A percentile compares a stretch with the other conserved stretches of the same genome.
Conservation (phyloP, 345 rosid species). For the Moringa oleifera region DNA sequence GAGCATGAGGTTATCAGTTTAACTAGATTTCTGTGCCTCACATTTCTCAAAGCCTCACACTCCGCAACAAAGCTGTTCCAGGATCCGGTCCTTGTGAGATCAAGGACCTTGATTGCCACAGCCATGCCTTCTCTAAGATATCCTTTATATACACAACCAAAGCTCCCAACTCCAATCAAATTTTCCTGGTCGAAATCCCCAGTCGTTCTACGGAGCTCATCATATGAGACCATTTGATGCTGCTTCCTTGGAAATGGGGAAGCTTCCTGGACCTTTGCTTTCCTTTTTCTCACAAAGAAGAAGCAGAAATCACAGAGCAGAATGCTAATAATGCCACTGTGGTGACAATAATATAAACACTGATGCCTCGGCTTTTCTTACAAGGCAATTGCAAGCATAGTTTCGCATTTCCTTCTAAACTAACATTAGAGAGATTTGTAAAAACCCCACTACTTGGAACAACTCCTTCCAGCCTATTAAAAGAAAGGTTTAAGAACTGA, state of each 20-base stretch:
- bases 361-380: slow-evolving; percentile 5
- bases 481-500: slow-evolving; percentile 39
- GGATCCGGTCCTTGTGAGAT: slow-evolving; percentile 28
- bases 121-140: slow-evolving; percentile 12
- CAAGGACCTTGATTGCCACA: slow-evolving; percentile 42
- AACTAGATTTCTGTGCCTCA: slow-evolving; percentile 48
- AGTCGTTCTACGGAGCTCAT: slow-evolving; percentile 41
- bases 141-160: too few relatives aligned
- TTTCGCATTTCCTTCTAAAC: slow-evolving; percentile 28
- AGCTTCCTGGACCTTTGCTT: not conserved
- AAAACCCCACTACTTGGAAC: slow-evolving; percentile 31
- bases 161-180: too few relatives aligned
- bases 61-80: slow-evolving; percentile 42
- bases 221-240: slow-evolving; percentile 35
- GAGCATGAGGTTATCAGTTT: slow-evolving; percentile 52
- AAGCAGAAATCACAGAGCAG: slow-evolving; percentile 10
- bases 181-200: slow-evolving; percentile 31
- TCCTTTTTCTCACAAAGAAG: slow-evolving; percentile 21
- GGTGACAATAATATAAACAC: slow-evolving; percentile 14
- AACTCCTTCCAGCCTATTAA: slow-evolving; percentile 40
- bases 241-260: slow-evolving; percentile 17
- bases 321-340: slow-evolving; percentile 8
- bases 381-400: slow-evolving; percentile 24
- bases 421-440: slow-evolving; percentile 20
- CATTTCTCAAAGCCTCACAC: slow-evolving; percentile 42